Percentiles rank a stretch among this genome's conserved stretches.
phyloP scores from a whole-genome alignment of 2,329 filamentous ascomycete genomes.

The Emericellopsis atlantica region DNA sequence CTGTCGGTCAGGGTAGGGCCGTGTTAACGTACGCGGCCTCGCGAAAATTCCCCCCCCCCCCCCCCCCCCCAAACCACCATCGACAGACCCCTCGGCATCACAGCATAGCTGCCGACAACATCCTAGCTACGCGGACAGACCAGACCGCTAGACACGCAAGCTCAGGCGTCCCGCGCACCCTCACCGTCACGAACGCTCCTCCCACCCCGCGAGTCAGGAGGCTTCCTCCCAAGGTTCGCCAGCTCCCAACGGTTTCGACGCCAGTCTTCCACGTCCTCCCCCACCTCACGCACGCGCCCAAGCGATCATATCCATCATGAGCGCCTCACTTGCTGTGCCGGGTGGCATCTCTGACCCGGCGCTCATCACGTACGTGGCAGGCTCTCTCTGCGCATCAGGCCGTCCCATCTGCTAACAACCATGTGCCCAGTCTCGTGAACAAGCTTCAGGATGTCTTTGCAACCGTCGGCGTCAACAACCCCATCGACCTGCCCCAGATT shows the following conservation, averaged over 20 bases:
- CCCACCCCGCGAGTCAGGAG: conserved; percentile 1
- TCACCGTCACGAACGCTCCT: background rate
- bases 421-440: conserved; percentile 64
- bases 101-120: background rate
- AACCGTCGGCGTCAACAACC: conserved; percentile 97
- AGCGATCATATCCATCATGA: conserved; percentile 13
- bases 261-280: background rate
- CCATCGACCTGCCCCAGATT: conserved; percentile 97
- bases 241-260: no score
- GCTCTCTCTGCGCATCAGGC: conserved; percentile 5
- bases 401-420: conserved; percentile 9
- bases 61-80: conserved; percentile 1
- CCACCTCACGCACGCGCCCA: background rate
- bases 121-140: no score
- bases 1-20: conserved; percentile 4
- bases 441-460: conserved; percentile 99
- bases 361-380: conserved; percentile 44
- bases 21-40: conserved; percentile 1
- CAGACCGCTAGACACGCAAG: background rate
- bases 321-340: conserved; percentile 24
- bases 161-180: background rate
- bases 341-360: conserved; percentile 55
- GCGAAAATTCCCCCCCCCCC: no score
- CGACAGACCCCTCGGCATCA: background rate
- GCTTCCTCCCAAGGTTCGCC: background rate